Evolutionary conservation across 2,329 filamentous ascomycete species (phyloP).

Genomic region (Diaporthe sp.): DNA sequence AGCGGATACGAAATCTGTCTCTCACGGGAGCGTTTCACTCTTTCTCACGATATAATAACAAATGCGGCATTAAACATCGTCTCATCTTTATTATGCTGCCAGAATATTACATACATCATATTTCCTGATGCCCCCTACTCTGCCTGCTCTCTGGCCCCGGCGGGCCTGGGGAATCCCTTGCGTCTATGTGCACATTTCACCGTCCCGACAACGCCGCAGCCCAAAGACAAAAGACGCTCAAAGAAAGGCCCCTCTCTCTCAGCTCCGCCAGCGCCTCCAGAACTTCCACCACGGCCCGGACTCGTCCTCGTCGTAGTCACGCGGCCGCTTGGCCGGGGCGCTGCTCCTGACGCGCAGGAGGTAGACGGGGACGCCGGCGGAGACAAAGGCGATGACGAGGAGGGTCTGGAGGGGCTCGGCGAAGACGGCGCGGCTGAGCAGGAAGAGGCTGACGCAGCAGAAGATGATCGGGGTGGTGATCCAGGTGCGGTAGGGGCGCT

Average conservation of each 20-base stretch:
- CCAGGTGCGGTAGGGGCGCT: conserved; percentile 95
- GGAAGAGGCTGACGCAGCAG: conserved; percentile 95
- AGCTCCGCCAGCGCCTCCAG: conserved; percentile 62
- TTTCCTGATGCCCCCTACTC: conserved; percentile 3
- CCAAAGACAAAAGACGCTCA: background rate
- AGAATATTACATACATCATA: conserved; percentile 29
- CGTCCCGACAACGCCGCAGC: background rate
- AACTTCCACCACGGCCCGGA: conserved; percentile 69
- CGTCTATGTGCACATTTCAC: background rate
- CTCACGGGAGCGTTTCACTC: background rate
- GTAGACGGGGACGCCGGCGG: conserved; percentile 87
- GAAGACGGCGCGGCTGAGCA: conserved; percentile 90
- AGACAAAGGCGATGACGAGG: conserved; percentile 87
- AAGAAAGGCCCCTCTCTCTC: background rate
- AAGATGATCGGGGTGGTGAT: conserved; percentile 98
- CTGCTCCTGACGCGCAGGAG: conserved; percentile 84
- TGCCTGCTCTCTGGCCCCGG: background rate
- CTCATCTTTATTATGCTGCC: conserved; percentile 31
- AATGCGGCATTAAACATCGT: background rate
- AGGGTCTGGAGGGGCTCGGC: conserved; percentile 92
- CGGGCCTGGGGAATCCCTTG: background rate
- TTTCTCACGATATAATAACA: background rate
- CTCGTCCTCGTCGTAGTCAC: conserved; percentile 49
- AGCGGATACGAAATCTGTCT: background rate
- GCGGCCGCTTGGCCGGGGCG: conserved; percentile 64